Evolutionary conservation across 176 grass and related monocot species (phyloP).

Genomic region (Pontederia crassipes): DNA sequence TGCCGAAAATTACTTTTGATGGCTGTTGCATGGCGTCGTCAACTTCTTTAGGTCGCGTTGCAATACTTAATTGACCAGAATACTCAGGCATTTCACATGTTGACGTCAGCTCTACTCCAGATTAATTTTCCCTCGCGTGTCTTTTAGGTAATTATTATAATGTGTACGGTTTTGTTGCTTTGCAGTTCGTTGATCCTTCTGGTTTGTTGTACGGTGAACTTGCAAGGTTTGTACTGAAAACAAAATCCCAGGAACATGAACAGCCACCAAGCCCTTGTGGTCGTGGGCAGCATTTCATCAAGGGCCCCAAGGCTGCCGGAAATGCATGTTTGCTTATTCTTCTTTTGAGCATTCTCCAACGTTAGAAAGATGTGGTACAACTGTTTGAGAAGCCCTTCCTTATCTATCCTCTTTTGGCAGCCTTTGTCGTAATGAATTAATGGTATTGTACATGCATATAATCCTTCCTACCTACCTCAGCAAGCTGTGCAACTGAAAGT

Average conservation of each 20-base stretch:
- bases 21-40: slow-evolving; percentile 78
- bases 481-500: too few relatives aligned
- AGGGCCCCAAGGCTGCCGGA: background rate
- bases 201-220: slow-evolving; percentile 21
- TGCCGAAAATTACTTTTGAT: background rate
- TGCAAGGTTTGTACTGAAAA: slow-evolving; percentile 17
- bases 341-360: too few relatives aligned
- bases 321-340: too few relatives aligned
- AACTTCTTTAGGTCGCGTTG: slow-evolving; percentile 89
- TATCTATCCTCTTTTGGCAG: too few relatives aligned
- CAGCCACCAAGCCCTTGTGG: background rate
- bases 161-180: background rate
- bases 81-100: slow-evolving; percentile 26
- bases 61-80: slow-evolving; percentile 30
- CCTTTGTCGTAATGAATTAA: too few relatives aligned
- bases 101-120: slow-evolving; percentile 25
- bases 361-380: too few relatives aligned
- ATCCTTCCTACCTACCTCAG: too few relatives aligned
- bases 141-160: too few relatives aligned
- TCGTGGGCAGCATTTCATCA: background rate
- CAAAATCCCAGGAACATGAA: background rate
- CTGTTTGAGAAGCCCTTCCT: too few relatives aligned
- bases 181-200: slow-evolving; percentile 16
- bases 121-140: background rate
- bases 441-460: too few relatives aligned